Evolutionary conservation across 257 asterid species (phyloP).

Genomic region (Salvia miltiorrhiza): DNA sequence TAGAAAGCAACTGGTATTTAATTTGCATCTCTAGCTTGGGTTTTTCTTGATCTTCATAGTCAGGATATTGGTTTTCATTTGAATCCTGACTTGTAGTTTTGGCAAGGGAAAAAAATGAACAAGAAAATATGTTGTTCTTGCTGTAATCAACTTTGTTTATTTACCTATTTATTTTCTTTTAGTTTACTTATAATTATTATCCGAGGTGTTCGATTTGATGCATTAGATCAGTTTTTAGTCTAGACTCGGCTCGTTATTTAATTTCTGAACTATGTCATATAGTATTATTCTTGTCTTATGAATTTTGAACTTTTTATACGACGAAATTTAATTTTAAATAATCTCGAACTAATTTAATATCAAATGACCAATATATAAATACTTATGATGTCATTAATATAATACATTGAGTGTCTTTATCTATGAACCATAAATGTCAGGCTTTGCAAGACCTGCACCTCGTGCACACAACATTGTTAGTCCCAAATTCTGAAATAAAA

Average conservation of each 20-base stretch:
- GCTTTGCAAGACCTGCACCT: neutral
- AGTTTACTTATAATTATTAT: neutral
- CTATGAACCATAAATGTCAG: too few species aligned
- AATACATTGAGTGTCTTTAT: too few species aligned
- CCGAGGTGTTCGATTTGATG: too few species aligned
- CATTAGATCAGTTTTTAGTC: too few species aligned
- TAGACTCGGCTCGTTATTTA: too few species aligned
- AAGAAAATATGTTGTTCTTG: slow-evolving; percentile 7
- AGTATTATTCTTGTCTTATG: too few species aligned
- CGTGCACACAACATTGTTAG: neutral
- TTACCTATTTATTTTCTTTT: neutral
- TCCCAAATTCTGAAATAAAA: neutral
- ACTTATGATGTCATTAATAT: too few species aligned
- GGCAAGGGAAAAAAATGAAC: neutral
- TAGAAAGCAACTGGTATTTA: slow-evolving; percentile 19
- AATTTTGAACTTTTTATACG: too few species aligned
- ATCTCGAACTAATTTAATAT: too few species aligned
- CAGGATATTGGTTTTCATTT: slow-evolving; percentile 37
- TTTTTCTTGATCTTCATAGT: slow-evolving; percentile 13
- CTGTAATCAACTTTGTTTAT: slow-evolving; percentile 14
- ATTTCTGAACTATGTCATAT: too few species aligned
- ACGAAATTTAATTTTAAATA: too few species aligned
- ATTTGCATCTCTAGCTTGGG: slow-evolving; percentile 19
- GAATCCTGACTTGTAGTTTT: slow-evolving; percentile 28
- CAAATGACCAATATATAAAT: too few species aligned